Base-by-base conservation (phyloP, 768 basidiomycete genomes). In the Gloeopeniophorella convolvens region DNA sequence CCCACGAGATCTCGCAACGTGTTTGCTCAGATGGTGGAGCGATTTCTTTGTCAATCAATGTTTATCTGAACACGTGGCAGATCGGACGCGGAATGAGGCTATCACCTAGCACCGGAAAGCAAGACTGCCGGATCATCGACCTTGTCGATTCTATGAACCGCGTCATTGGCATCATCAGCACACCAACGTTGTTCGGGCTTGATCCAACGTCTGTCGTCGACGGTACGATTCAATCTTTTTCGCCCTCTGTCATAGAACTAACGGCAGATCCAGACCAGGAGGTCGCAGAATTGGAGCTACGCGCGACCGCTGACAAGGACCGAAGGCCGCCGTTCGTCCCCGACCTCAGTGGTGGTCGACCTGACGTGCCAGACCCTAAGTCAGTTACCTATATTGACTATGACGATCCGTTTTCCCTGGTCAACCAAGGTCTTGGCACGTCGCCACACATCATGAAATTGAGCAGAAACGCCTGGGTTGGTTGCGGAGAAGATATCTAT, bases 31-130 rank as follows among this genome's bases (percentile, higher is more conserved):
- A 96, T 97, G 91, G 91, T 90, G 50, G 72, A n/a, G 46, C 21
- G 3, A 23, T 42, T 9, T 36, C 9, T 48, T 18, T 11, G 20
- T n/a, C 1, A 18, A 11, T 27, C 37, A 11, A 4, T 27, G 26
- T 33, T 18, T 31, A n/a, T 24, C 40, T 44, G n/a, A 48, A n/a
- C 26, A 28, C 16, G 35, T 18, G 42, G 7, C 48, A 93, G 91
- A 89, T 97, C 51, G 94, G 94, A 3, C 77, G 94, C 50, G 94
- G 94, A 21, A 87, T 97, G 79, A 74, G 94, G 51, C 74, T 87
- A 26, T 93, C 89, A 2, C 86, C 89, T 8, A 62, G 62, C 7
- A 91, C 88, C 0, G 86, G 82, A 44, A 98, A 98, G 66, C 57
- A 63, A 37, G 81, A 95, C 62, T 97, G 94, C 64, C 80, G 77